These are phyloP conservation scores for Coemansia sp. DNA, from an alignment of 192 early-diverging fungal genomes.

Conservation along the genomic window DNA sequence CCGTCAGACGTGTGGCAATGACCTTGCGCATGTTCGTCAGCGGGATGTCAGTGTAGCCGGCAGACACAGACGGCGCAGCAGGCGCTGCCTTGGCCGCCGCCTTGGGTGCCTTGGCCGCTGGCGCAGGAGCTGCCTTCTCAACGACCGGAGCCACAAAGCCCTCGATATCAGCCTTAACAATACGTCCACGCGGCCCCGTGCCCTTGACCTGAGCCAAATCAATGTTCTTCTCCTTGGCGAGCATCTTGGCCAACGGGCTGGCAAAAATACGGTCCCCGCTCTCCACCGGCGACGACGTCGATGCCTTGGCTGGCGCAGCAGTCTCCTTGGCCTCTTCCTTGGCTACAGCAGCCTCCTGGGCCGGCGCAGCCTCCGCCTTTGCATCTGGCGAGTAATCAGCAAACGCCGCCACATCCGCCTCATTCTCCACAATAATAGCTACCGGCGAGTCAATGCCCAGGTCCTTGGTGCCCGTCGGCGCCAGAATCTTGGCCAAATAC, in stretches of 20 bases:
- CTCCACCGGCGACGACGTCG: not conserved
- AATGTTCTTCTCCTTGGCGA: constrained; percentile 84
- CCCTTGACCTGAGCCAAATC: constrained; percentile 75
- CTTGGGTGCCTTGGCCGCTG: constrained; percentile 20
- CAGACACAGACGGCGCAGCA: constrained; percentile 25
- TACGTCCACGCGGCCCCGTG: constrained; percentile 86
- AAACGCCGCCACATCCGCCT: constrained; percentile 85
- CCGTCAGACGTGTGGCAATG: constrained; percentile 73
- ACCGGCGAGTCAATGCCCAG: constrained; percentile 84
- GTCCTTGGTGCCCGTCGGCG: constrained; percentile 84
- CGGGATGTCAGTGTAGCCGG: constrained; percentile 72
- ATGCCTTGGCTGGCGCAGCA: constrained; percentile 5
- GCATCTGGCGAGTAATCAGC: constrained; percentile 64
- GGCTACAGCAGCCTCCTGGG: constrained; percentile 8
- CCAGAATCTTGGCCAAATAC: constrained; percentile 88
- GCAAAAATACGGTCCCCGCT: constrained; percentile 71
- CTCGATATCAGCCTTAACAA: constrained; percentile 90
- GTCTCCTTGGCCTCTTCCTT: constrained; percentile 6
- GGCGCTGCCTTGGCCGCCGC: constrained; percentile 55
- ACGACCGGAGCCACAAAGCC: constrained; percentile 48
- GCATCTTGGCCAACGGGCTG: constrained; percentile 81
- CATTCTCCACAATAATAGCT: constrained; percentile 87
- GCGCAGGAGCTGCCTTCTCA: constrained; percentile 33
- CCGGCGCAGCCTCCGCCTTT: constrained; percentile 38
- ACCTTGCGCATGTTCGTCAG: constrained; percentile 78